Evolutionary conservation across 2,329 filamentous ascomycete genomes (phyloP).

Genomic region (Neobulgaria alba): DNA sequence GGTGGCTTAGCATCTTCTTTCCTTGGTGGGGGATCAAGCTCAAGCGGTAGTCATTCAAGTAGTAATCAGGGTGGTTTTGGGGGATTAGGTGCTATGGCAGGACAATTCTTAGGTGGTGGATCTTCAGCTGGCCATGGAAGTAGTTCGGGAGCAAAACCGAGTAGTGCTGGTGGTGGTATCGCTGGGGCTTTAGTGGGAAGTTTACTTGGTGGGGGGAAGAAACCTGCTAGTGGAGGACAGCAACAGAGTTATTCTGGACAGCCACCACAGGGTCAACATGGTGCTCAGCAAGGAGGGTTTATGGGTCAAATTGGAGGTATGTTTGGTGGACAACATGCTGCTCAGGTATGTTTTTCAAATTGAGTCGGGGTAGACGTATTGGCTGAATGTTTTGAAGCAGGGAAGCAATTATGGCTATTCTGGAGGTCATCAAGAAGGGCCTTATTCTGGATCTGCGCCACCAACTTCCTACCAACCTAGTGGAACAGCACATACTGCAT

Average conservation of each 20-base stretch:
- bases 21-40: constrained; percentile 21
- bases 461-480: constrained; percentile 48
- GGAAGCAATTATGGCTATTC: constrained; percentile 57
- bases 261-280: constrained; percentile 19
- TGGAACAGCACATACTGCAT: constrained; percentile 13
- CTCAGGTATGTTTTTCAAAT: constrained; percentile 1
- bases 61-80: constrained; percentile 18
- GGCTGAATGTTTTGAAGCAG: constrained; percentile 19
- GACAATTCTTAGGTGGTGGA: constrained; percentile 1
- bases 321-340: constrained; percentile 23
- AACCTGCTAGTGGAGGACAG: too few species aligned
- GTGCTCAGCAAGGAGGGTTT: not conserved
- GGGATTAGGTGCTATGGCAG: not conserved
- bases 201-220: constrained; percentile 43
- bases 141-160: not conserved
- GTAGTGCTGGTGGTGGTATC: constrained; percentile 26
- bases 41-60: constrained; percentile 8
- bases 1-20: constrained; percentile 31
- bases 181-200: constrained; percentile 39
- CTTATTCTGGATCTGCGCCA: constrained; percentile 54
- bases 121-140: not conserved
- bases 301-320: constrained; percentile 8
- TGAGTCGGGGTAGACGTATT: too few species aligned
- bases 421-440: constrained; percentile 35
- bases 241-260: constrained; percentile 33